Percentiles rank a stretch among this genome's conserved stretches.
These are phyloP conservation scores for Picea mariana DNA, from an alignment of 83 land plant genomes.

Conservation along the genomic window DNA sequence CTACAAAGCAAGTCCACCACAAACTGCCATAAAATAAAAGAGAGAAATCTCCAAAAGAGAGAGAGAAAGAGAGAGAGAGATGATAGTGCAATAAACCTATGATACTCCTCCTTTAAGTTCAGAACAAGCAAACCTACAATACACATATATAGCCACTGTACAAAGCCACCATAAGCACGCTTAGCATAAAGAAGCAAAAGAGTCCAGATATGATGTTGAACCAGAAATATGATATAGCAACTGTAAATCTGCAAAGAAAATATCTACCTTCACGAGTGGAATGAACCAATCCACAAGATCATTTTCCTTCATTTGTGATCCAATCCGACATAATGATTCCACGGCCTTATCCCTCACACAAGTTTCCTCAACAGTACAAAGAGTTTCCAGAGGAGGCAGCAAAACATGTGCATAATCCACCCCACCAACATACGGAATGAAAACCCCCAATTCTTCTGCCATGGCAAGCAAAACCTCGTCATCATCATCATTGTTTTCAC, in stretches of 20 bases:
- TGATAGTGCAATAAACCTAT: too few species aligned
- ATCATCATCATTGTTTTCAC: constrained; percentile 95
- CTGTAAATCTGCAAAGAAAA: background rate
- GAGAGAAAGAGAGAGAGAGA: too few species aligned
- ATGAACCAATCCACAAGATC: constrained; percentile 90
- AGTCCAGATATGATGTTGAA: background rate
- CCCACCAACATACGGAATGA: constrained; percentile 93
- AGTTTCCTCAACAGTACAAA: constrained; percentile 93
- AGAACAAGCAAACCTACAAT: too few species aligned
- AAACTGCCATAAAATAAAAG: too few species aligned
- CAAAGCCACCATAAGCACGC: background rate
- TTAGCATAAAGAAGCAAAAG: background rate
- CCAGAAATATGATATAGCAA: constrained; percentile 1
- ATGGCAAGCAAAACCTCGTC: constrained; percentile 95
- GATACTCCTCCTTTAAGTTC: too few species aligned
- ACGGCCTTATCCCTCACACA: constrained; percentile 96
- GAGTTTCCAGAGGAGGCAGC: constrained; percentile 89
- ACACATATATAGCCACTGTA: too few species aligned
- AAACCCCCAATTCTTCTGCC: constrained; percentile 94
- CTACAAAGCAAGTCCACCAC: too few species aligned
- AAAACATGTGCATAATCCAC: constrained; percentile 89
- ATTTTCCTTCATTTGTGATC: constrained; percentile 85
- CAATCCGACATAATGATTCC: constrained; percentile 84
- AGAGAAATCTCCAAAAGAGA: too few species aligned
- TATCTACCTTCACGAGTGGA: constrained; percentile 89